Conservation (phyloP, 2,329 filamentous ascomycete species). For the Zymoseptoria ardabiliae region DNA sequence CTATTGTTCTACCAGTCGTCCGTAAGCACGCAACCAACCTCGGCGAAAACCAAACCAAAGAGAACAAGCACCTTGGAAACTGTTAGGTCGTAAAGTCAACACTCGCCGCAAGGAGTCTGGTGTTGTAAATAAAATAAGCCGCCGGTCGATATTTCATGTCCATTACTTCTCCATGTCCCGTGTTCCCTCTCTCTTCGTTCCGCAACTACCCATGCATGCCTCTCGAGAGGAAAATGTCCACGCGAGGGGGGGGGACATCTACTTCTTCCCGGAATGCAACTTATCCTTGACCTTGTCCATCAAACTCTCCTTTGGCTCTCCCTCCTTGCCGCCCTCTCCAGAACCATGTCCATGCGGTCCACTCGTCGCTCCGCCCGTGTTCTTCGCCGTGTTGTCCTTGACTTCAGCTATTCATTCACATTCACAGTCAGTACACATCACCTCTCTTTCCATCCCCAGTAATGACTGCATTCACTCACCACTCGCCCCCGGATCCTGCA, state of each 20-base stretch:
- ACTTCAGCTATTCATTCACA: constrained; percentile 14
- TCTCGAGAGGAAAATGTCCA: background rate
- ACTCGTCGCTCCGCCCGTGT: constrained; percentile 18
- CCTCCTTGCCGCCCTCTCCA: background rate
- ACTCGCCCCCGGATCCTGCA: background rate
- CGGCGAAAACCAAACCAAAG: no score
- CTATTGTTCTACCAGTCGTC: no score
- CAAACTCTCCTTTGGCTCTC: constrained; percentile 20
- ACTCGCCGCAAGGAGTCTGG: no score
- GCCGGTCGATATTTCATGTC: no score
- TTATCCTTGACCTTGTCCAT: constrained; percentile 24
- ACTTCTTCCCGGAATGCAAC: constrained; percentile 19
- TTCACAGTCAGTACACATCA: background rate
- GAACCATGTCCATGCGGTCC: constrained; percentile 2
- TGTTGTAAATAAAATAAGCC: no score
- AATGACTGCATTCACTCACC: background rate
- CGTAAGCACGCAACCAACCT: no score
- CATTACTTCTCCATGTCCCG: no score
- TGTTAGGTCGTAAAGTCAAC: no score
- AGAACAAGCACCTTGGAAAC: no score
- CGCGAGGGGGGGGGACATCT: background rate
- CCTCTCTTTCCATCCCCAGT: no score
- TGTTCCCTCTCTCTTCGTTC: background rate
- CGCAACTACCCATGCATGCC: background rate
- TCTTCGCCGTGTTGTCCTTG: constrained; percentile 24